These are phyloP conservation scores for Fusarium albidum DNA, from an alignment of 2,329 filamentous ascomycete genomes.

Conservation along the genomic window DNA sequence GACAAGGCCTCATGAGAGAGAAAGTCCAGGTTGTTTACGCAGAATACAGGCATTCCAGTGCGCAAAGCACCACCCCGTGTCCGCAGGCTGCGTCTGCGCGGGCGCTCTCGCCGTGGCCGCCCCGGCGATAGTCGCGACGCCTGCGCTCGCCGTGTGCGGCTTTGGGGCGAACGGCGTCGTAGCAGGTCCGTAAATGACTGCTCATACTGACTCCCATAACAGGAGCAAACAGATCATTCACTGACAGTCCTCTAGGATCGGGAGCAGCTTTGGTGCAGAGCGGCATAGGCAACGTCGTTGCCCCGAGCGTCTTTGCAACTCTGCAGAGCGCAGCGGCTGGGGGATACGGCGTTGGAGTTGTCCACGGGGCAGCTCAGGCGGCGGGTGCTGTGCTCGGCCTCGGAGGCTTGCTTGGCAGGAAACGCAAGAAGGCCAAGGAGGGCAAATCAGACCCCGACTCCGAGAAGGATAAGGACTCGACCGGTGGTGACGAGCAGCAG, in stretches of 20 bases:
- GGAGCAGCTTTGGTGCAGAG: constrained; percentile 35
- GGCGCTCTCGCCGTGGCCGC: not conserved
- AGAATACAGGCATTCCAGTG: not conserved
- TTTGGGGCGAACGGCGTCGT: not conserved
- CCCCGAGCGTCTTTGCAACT: constrained; percentile 38
- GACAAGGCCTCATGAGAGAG: too few relatives aligned
- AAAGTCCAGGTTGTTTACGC: too few relatives aligned
- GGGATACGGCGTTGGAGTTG: constrained; percentile 37
- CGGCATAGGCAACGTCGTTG: constrained; percentile 39
- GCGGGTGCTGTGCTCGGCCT: not conserved
- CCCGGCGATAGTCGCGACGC: not conserved
- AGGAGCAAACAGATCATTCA: too few relatives aligned
- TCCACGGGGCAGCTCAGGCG: constrained; percentile 29
- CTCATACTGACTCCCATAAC: too few relatives aligned
- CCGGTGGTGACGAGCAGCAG: not conserved
- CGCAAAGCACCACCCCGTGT: not conserved
- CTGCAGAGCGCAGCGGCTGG: constrained; percentile 44
- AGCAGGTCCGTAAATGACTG: not conserved
- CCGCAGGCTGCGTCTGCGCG: not conserved
- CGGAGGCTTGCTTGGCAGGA: not conserved
- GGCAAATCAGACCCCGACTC: not conserved
- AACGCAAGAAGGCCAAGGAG: too few relatives aligned
- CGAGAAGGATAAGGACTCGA: not conserved
- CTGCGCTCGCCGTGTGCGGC: not conserved
- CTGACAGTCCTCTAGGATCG: constrained; percentile 19